Evolutionary conservation across 129 eudicot species (phyloP).

Genomic region (Rutidosis leptorrhynchoides): DNA sequence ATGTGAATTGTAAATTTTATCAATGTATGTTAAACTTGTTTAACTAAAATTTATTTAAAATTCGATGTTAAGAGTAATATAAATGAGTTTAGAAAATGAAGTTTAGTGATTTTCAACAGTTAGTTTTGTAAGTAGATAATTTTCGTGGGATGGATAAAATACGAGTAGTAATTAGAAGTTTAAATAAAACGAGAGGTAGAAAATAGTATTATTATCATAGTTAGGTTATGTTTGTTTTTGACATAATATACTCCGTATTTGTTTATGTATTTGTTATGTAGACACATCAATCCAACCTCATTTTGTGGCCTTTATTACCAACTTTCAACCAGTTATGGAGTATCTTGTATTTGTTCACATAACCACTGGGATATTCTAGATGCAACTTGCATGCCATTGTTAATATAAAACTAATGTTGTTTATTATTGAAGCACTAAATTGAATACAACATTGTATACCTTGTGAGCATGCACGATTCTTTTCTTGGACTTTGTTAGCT

Average conservation of each 20-base stretch:
- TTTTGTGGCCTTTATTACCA: constrained; percentile 26
- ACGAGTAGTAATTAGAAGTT: no score
- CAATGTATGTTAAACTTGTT: no score
- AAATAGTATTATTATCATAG: constrained; percentile 7
- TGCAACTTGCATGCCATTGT: constrained; percentile 26
- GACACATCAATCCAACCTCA: constrained; percentile 21
- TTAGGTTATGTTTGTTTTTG: background rate
- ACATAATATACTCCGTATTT: background rate
- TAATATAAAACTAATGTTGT: constrained; percentile 2
- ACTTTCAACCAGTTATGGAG: constrained; percentile 15
- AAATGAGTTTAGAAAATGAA: no score
- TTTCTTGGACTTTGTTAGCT: background rate
- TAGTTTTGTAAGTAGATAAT: no score
- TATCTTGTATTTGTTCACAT: constrained; percentile 4
- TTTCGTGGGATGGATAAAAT: no score
- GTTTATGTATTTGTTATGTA: constrained; percentile 24
- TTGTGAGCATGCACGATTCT: constrained; percentile 11
- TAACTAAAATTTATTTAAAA: no score
- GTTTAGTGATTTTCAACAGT: no score
- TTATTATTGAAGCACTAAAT: constrained; percentile 18
- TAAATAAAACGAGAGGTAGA: no score
- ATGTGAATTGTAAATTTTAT: no score
- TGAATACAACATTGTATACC: constrained; percentile 15
- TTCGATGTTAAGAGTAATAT: no score
- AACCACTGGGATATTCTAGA: constrained; percentile 22